These are phyloP conservation scores for Coniochaeta prunicola DNA, from an alignment of 2,329 filamentous ascomycete species.

Conservation along the genomic window DNA sequence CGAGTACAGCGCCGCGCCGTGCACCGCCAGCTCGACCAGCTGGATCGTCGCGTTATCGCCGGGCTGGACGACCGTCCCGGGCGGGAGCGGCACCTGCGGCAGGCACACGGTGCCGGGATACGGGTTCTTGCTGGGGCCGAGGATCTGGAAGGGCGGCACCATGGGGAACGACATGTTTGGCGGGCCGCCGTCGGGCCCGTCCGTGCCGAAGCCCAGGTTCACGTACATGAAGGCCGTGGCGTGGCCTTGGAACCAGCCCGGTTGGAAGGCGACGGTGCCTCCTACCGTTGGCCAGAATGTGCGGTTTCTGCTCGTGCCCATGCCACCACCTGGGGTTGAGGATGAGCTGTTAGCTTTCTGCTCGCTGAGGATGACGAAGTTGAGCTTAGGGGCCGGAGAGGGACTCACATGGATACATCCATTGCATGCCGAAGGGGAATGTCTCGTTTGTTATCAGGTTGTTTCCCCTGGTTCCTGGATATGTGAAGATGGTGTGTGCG, in stretches of 20 bases:
- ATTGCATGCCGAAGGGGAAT: slow-evolving; percentile 88
- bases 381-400: background rate
- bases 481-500: slow-evolving; percentile 78
- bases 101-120: slow-evolving; percentile 86
- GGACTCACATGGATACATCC: slow-evolving; percentile 84
- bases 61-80: slow-evolving; percentile 59
- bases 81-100: slow-evolving; percentile 79
- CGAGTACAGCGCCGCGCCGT: slow-evolving; percentile 77
- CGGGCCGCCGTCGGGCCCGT: slow-evolving; percentile 57
- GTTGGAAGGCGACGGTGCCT: slow-evolving; percentile 83
- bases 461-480: slow-evolving; percentile 82
- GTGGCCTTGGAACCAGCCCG: slow-evolving; percentile 94
- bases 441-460: slow-evolving; percentile 72
- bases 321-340: slow-evolving; percentile 68
- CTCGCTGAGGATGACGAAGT: background rate
- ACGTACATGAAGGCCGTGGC: slow-evolving; percentile 75
- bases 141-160: slow-evolving; percentile 72
- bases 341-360: slow-evolving; percentile 3
- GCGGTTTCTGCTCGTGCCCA: slow-evolving; percentile 69
- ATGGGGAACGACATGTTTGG: slow-evolving; percentile 83
- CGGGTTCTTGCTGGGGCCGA: slow-evolving; percentile 73
- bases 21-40: slow-evolving; percentile 72
- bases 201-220: slow-evolving; percentile 79
- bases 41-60: slow-evolving; percentile 93
- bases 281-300: slow-evolving; percentile 87